These are phyloP conservation scores for Dalechampia spathulata DNA, from an alignment of 441 rosid species.

Conservation along the genomic window DNA sequence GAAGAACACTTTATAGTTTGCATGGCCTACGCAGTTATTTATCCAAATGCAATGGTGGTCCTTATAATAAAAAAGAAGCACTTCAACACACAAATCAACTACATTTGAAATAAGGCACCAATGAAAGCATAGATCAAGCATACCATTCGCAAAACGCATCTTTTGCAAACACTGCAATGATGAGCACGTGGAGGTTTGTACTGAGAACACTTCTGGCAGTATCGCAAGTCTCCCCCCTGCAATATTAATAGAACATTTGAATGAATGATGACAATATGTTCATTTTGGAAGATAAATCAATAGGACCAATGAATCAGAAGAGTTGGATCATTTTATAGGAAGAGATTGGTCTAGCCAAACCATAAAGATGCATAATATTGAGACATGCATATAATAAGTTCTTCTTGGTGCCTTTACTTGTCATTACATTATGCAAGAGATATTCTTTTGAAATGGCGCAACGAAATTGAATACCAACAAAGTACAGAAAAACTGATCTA, in stretches of 20 bases:
- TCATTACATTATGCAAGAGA: no score
- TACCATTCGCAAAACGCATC: conserved; percentile 94
- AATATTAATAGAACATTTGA: conserved; percentile 14
- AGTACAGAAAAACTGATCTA: neutral
- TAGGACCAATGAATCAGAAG: neutral
- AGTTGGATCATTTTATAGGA: no score
- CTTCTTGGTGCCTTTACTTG: no score
- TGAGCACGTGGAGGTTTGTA: conserved; percentile 90
- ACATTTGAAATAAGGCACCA: conserved; percentile 14
- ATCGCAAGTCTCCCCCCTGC: conserved; percentile 88
- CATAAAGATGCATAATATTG: conserved; percentile 7
- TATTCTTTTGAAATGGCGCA: no score
- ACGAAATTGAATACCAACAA: no score
- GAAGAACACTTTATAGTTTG: conserved; percentile 87
- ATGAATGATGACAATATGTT: no score
- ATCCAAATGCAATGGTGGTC: conserved; percentile 98
- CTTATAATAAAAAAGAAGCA: conserved; percentile 45
- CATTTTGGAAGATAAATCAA: neutral
- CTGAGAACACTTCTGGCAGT: conserved; percentile 80
- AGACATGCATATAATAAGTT: no score
- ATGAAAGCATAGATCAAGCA: conserved; percentile 17
- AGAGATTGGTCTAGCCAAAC: no score
- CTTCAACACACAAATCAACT: conserved; percentile 20
- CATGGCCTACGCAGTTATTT: conserved; percentile 88
- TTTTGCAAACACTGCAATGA: conserved; percentile 87